Conservation (phyloP, 83 land plant species). For the Picea mariana region DNA sequence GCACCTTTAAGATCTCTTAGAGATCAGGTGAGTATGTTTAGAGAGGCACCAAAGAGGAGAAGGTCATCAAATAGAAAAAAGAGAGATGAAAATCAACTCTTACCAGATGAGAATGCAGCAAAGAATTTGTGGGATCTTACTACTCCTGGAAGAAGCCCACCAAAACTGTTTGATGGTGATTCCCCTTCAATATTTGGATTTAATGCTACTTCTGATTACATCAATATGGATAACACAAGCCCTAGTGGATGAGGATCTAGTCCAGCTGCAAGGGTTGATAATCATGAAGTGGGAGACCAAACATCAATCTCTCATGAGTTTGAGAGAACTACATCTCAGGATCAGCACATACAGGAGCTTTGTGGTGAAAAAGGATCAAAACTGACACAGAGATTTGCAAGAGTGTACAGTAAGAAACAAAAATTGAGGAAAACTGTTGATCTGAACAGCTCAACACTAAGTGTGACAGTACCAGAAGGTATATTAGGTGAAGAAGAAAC, state of each 20-base stretch:
- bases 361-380: background rate
- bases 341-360: background rate
- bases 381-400: background rate
- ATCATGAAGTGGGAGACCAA: background rate
- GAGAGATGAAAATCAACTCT: conserved; percentile 6
- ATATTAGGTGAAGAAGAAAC: conserved; percentile 8
- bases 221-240: background rate
- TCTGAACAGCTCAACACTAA: background rate
- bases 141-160: background rate
- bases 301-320: background rate
- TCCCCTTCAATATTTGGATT: background rate
- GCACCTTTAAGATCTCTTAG: background rate
- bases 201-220: background rate
- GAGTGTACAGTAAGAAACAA: conserved; percentile 15
- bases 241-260: background rate
- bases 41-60: conserved; percentile 22
- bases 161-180: background rate
- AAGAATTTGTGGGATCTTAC: background rate
- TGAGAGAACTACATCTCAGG: background rate
- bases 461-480: background rate
- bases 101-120: background rate
- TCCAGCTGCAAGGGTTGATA: background rate
- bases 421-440: conserved; percentile 11
- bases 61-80: conserved; percentile 18
- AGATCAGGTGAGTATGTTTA: conserved; percentile 7